phyloP scores from a whole-genome alignment of 2,329 filamentous ascomycete species.

The Xylaria sp. region DNA sequence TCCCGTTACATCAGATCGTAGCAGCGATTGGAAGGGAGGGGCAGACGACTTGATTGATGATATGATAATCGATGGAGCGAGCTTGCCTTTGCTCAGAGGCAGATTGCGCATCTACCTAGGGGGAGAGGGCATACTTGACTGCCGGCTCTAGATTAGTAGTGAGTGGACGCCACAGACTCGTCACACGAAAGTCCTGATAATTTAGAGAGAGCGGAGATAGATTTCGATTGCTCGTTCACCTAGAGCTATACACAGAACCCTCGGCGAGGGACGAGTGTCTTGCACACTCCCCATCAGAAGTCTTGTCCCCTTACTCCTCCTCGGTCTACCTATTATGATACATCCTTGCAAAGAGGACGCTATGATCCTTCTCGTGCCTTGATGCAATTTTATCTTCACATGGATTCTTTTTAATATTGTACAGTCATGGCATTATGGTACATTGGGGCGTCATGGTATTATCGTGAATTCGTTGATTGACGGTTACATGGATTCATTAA shows the following conservation, averaged over 20 bases:
- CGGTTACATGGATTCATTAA: conserved; percentile 40
- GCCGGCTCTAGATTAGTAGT: background rate
- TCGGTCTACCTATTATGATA: conserved; percentile 21
- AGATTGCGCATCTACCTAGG: background rate
- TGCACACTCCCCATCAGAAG: conserved; percentile 4
- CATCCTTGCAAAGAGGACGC: conserved; percentile 28
- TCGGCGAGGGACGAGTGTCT: background rate
- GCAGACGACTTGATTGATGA: background rate
- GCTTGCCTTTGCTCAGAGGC: background rate
- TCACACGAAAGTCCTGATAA: background rate
- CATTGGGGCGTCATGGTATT: conserved; percentile 40
- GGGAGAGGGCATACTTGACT: background rate
- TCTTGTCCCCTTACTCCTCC: conserved; percentile 10
- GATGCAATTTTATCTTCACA: conserved; percentile 25
- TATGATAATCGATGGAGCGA: conserved; percentile 4
- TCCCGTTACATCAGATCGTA: conserved; percentile 18
- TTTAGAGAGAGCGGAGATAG: conserved; percentile 31
- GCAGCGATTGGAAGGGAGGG: background rate
- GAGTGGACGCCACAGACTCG: background rate
- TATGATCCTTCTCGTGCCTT: conserved; percentile 5
- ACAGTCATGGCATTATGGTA: conserved; percentile 37
- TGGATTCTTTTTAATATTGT: conserved; percentile 34
- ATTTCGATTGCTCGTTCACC: conserved; percentile 24
- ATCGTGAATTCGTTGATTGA: conserved; percentile 47
- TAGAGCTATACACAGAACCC: conserved; percentile 2